These are phyloP conservation scores for Rostrohypoxylon terebratum DNA, from an alignment of 495 filamentous ascomycete species.

Conservation along the genomic window DNA sequence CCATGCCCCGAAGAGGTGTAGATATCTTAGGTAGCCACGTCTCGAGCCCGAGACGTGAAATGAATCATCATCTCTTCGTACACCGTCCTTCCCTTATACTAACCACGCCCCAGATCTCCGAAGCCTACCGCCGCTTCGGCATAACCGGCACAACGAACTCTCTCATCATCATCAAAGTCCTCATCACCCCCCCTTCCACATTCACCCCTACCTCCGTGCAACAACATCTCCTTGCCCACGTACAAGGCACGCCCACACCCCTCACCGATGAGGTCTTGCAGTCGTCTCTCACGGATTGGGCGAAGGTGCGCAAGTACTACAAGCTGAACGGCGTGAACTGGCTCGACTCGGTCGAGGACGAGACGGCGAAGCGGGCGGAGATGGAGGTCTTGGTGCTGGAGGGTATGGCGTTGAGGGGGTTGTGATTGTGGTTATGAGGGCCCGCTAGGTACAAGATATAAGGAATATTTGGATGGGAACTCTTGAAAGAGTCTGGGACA, in stretches of 20 bases:
- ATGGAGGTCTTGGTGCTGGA: slow-evolving; percentile 74
- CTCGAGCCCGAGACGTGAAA: too few relatives aligned
- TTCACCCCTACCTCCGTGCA: slow-evolving; percentile 66
- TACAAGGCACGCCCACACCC: slow-evolving; percentile 71
- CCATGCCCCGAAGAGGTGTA: too few relatives aligned
- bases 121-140: slow-evolving; percentile 89
- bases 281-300: slow-evolving; percentile 68
- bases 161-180: slow-evolving; percentile 82
- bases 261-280: slow-evolving; percentile 73
- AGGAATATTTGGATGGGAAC: not conserved
- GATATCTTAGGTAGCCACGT: too few relatives aligned
- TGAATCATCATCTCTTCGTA: too few relatives aligned
- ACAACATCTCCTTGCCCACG: slow-evolving; percentile 68
- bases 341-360: slow-evolving; percentile 51
- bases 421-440: slow-evolving; percentile 44
- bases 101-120: slow-evolving; percentile 74
- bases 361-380: slow-evolving; percentile 56
- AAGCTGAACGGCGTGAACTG: slow-evolving; percentile 72
- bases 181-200: slow-evolving; percentile 35
- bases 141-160: slow-evolving; percentile 74
- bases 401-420: slow-evolving; percentile 77
- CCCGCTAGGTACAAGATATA: not conserved
- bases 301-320: slow-evolving; percentile 83
- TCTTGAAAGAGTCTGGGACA: not conserved
- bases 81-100: not conserved